These are phyloP conservation scores for Cryptococcus floricola DNA, from an alignment of 1,284 basidiomycete species.

Conservation along the genomic window DNA sequence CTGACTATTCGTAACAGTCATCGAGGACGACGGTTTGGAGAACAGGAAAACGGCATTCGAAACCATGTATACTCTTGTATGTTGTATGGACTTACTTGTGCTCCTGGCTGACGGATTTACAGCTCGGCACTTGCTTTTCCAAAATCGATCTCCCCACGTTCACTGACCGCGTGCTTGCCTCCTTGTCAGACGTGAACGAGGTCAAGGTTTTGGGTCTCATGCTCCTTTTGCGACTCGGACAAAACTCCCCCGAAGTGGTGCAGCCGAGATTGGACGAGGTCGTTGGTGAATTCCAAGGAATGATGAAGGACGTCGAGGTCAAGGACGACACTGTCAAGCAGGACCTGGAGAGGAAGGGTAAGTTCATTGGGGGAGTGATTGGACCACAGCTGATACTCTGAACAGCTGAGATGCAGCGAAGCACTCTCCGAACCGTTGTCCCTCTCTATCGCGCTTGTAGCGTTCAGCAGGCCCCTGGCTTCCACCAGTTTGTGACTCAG, in stretches of 20 bases:
- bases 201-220: constrained; percentile 96
- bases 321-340: constrained; percentile 96
- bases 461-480: constrained; percentile 61
- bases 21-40: constrained; percentile 48
- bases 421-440: constrained; percentile 76
- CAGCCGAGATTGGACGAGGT: constrained; percentile 82
- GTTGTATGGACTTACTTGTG: constrained; percentile 29
- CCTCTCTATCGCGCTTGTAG: constrained; percentile 66
- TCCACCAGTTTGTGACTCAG: constrained; percentile 63
- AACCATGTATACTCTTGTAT: constrained; percentile 84
- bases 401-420: constrained; percentile 76
- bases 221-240: constrained; percentile 85
- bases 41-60: constrained; percentile 88
- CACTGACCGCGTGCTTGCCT: constrained; percentile 73
- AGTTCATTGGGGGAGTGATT: constrained; percentile 6
- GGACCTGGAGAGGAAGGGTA: constrained; percentile 79
- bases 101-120: constrained; percentile 1
- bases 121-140: constrained; percentile 64
- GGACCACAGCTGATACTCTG: constrained; percentile 1
- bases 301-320: constrained; percentile 85
- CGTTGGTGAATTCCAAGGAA: constrained; percentile 72
- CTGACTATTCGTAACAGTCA: constrained; percentile 22
- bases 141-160: constrained; percentile 83
- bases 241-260: constrained; percentile 75
- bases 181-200: constrained; percentile 87